A percentile compares a stretch with the other conserved stretches of the same genome.
phyloP scores from a whole-genome alignment of 495 filamentous ascomycete species.

The Rusavskia elegans region DNA sequence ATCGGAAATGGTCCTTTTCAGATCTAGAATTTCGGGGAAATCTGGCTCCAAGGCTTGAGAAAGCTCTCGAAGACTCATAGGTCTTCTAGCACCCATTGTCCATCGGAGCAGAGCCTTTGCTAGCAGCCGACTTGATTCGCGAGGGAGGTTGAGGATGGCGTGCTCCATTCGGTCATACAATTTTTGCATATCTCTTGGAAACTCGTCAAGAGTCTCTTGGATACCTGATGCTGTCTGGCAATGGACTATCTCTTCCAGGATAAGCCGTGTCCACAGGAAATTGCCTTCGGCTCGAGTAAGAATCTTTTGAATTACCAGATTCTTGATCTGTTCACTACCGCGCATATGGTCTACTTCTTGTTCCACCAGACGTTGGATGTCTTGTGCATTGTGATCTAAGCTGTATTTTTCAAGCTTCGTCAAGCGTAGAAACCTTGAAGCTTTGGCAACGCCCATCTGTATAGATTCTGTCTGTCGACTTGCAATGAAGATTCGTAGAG shows the following conservation, averaged over 20 bases:
- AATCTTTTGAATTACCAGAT: conserved; percentile 3
- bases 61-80: conserved; percentile 19
- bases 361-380: too few relatives aligned
- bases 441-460: too few relatives aligned
- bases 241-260: conserved; percentile 18
- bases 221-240: conserved; percentile 17
- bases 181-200: conserved; percentile 24
- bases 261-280: conserved; percentile 16
- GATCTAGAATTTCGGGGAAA: conserved; percentile 13
- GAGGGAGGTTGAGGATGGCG: conserved; percentile 9
- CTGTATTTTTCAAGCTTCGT: too few relatives aligned
- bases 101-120: conserved; percentile 17
- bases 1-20: conserved; percentile 18
- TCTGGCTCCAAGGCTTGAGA: conserved; percentile 14
- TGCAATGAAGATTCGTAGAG: conserved; percentile 11
- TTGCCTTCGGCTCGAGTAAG: conserved; percentile 2
- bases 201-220: conserved; percentile 17
- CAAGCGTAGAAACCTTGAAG: too few relatives aligned
- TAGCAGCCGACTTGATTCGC: conserved; percentile 10
- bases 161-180: conserved; percentile 24
- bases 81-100: conserved; percentile 15
- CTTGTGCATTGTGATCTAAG: too few relatives aligned
- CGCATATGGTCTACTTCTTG: too few relatives aligned
- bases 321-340: neutral
- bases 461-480: conserved; percentile 7